Percentiles rank a stretch among this genome's conserved stretches.
phyloP scores from a whole-genome alignment of 2,329 filamentous ascomycete species.

The Nemania bipapillata region DNA sequence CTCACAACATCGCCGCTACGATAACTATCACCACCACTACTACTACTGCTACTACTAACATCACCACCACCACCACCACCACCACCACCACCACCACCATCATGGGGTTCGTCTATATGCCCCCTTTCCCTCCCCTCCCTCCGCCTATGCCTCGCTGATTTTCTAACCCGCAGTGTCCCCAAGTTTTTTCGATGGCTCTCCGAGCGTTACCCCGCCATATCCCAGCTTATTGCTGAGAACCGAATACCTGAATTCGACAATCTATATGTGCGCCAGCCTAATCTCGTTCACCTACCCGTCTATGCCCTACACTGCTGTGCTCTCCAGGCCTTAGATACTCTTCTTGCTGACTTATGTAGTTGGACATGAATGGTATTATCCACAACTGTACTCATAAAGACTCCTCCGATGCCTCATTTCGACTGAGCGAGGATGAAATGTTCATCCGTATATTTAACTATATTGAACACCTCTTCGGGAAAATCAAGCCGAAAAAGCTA shows the following conservation, averaged over 20 bases:
- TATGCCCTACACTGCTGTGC: slow-evolving; percentile 28
- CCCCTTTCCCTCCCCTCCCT: neutral
- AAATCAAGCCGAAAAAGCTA: slow-evolving; percentile 97
- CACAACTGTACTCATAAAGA: slow-evolving; percentile 99
- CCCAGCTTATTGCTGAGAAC: slow-evolving; percentile 97
- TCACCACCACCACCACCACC: slow-evolving; percentile 9
- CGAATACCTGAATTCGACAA: slow-evolving; percentile 99
- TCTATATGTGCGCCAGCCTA: slow-evolving; percentile 74
- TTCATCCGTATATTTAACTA: slow-evolving; percentile 99
- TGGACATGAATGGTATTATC: slow-evolving; percentile 99
- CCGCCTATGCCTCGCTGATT: neutral
- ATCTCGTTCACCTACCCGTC: too few species aligned
- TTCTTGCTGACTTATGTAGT: slow-evolving; percentile 57
- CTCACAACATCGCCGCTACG: neutral
- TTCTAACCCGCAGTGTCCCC: slow-evolving; percentile 64
- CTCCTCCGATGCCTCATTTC: slow-evolving; percentile 88
- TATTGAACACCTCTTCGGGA: slow-evolving; percentile 97
- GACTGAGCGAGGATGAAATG: slow-evolving; percentile 98
- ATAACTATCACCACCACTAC: neutral
- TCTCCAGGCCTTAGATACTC: slow-evolving; percentile 32
- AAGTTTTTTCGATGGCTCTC: slow-evolving; percentile 99
- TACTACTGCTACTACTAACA: neutral
- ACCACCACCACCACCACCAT: slow-evolving; percentile 10
- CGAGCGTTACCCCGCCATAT: slow-evolving; percentile 98
- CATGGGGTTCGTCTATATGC: slow-evolving; percentile 45